Base-by-base conservation (phyloP, 106 monocot genomes). In the Acorus calamus region DNA sequence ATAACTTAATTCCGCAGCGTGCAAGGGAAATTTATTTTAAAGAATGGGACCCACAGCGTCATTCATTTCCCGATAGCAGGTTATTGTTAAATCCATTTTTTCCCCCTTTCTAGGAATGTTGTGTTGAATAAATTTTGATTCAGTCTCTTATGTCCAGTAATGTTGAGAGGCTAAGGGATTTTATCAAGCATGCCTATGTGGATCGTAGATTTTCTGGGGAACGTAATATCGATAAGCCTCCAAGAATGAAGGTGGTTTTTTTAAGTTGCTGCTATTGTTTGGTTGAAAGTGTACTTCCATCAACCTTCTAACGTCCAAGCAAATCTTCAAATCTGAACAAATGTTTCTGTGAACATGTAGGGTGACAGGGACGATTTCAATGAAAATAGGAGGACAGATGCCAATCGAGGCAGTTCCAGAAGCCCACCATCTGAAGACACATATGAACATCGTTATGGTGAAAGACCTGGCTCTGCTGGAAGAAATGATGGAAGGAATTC, bases 11-110 rank as follows among this genome's bases (percentile, higher is more conserved):
- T 6, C 8, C 67, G 42, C 59, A 93, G 93, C 78, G 51, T 72
- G 93, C 86, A 56, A 89, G 74, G 72, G 78, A 76, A 60, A 83
- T 89, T 62, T 93, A 78, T 57, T 89, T 93, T 65, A 93, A 93
- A 60, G 80, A 85, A 14, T 89, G 89, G 93, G 89, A 89, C 54
- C 69, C 61, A 9, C 88, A 93, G 49, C 86, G 81, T 2, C 71
- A 93, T 59, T 79, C 86, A 59, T 69, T 83, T 81, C 93, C 86
- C 64, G 89, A 93, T 71, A 86, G 80, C 89, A 93, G 93, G 93
- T 80, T 54, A 62, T 59, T 72, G 49, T 44, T 44, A 49, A 56
- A 53, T 44, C 64, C 47, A 7, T 3, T 10, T 76, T 52, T n/a
- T 56, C 10, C n/a, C 4, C 41, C 59, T 14, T 66, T 70, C 48